Base-by-base conservation (phyloP, 352 stramenopile species). In the Globisporangium nagaii region DNA sequence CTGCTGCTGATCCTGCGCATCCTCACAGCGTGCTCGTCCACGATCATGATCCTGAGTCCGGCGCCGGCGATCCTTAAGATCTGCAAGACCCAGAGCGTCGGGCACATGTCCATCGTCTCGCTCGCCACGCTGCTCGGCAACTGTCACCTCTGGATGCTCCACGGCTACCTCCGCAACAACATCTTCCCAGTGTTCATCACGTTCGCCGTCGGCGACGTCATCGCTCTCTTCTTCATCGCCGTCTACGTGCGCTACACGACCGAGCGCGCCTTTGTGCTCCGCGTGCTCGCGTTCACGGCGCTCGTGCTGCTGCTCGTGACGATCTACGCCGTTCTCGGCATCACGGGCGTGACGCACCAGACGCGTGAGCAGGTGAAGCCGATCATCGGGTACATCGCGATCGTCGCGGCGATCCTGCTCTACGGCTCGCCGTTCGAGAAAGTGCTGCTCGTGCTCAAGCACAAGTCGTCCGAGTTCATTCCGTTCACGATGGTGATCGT, bases 381-480 rank as follows among this genome's bases (percentile, higher is more conserved):
- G 17, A 57, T 64, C 1, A 53, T 75, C 8, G 71, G 71, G 1
- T 44, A 71, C 36, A 70, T 77, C 44, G 73, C 59, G 31, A 62
- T 63, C 31, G 54, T 66, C 17, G 69, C 62, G 0, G 60, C 68
- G 22, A 34, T 79, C 24, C 19, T 68, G 13, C 69, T 76, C 11
- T 76, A 81, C 61, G 45, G 57, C 17, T 56, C 75, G 6, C 72
- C 78, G 17, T 54, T 86, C 8, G 65, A 73, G 59, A 68, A 69
- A 13, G 53, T 80, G 36, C 15, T 66, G 7, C 45, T 46, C 22
- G 70, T 76, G 15, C 63, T 79, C 44, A 50, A 65, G 30, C 63
- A 70, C 40, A 61, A 54, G 24, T 82, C 70, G 9, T 71, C 66
- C 11, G 53, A 57, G 19, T 68, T 62, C 35, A 56, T 86, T 30